Evolutionary conservation across 192 early-diverging fungal genomes (phyloP).

Genomic region (Rhizoclosmatium globosum): DNA sequence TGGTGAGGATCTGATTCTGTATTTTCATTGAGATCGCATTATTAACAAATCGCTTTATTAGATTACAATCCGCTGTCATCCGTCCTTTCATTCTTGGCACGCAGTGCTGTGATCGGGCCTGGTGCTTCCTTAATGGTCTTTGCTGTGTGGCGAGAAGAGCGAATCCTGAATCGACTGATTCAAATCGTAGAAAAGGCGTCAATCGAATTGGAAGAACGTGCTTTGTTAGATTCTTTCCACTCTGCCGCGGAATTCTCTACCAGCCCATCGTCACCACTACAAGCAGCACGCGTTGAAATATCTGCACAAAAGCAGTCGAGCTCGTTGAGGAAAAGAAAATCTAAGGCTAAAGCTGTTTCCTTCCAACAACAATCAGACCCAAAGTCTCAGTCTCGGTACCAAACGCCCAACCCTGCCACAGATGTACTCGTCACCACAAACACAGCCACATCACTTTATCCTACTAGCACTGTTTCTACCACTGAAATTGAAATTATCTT

Average conservation of each 20-base stretch:
- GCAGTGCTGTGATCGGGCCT: not conserved
- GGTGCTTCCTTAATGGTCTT: constrained; percentile 7
- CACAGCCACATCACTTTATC: not conserved
- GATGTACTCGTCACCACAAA: not conserved
- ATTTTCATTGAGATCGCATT: not conserved
- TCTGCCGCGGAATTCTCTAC: too few species aligned
- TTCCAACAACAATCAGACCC: not conserved
- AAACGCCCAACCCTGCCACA: not conserved
- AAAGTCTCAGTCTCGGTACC: not conserved
- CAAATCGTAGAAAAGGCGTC: not conserved
- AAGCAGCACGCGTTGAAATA: too few species aligned
- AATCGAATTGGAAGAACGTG: not conserved
- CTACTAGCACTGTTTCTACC: not conserved
- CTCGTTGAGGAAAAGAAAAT: too few species aligned
- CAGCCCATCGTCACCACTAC: too few species aligned
- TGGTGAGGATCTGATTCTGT: not conserved
- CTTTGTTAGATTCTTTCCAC: too few species aligned
- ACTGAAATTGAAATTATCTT: not conserved
- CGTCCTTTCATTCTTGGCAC: not conserved
- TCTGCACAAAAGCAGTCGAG: too few species aligned
- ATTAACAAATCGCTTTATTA: not conserved
- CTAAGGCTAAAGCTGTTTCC: too few species aligned
- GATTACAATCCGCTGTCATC: not conserved
- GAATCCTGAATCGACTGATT: not conserved
- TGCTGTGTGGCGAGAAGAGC: not conserved